Conservation (phyloP, 495 filamentous ascomycete genomes). For the Parathielavia appendiculata region DNA sequence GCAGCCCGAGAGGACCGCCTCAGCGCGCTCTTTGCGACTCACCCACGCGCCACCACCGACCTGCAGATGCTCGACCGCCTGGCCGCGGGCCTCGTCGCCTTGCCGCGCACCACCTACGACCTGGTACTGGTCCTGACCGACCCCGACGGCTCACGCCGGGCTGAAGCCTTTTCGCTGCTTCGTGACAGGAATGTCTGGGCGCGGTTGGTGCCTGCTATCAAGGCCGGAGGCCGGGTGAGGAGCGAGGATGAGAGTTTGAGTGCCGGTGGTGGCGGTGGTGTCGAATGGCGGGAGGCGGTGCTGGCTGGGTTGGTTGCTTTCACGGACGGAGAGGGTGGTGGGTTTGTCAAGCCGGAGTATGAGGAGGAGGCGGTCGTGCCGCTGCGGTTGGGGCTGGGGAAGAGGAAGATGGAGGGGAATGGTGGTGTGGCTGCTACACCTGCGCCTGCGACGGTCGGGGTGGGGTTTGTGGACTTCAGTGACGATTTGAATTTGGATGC, state of each 20-base stretch:
- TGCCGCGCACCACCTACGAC: slow-evolving; percentile 76
- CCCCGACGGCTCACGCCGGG: slow-evolving; percentile 54
- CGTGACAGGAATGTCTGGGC: slow-evolving; percentile 63
- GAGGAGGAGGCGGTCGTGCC: slow-evolving; percentile 60
- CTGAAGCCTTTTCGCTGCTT: slow-evolving; percentile 54
- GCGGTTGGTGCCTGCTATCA: slow-evolving; percentile 61
- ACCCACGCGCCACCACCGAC: slow-evolving; percentile 71
- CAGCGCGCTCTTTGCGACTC: slow-evolving; percentile 44
- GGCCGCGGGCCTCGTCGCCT: slow-evolving; percentile 69
- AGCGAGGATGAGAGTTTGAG: slow-evolving; percentile 60
- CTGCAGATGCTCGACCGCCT: slow-evolving; percentile 98
- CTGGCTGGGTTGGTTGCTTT: slow-evolving; percentile 65
- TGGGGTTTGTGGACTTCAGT: slow-evolving; percentile 67
- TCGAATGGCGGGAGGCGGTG: slow-evolving; percentile 63
- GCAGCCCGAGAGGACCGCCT: slow-evolving; percentile 46
- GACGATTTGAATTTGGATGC: slow-evolving; percentile 59
- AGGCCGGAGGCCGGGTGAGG: slow-evolving; percentile 62
- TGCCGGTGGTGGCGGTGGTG: slow-evolving; percentile 26
- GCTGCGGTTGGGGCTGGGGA: slow-evolving; percentile 64
- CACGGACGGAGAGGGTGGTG: slow-evolving; percentile 42
- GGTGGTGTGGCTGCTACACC: slow-evolving; percentile 10
- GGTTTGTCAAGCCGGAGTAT: slow-evolving; percentile 69
- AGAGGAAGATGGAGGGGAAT: slow-evolving; percentile 41
- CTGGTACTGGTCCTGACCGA: slow-evolving; percentile 78
- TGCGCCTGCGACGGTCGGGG: slow-evolving; percentile 43